Evolutionary conservation across 129 eudicot genomes (phyloP).

Genomic region (Flaveria sonorensis): DNA sequence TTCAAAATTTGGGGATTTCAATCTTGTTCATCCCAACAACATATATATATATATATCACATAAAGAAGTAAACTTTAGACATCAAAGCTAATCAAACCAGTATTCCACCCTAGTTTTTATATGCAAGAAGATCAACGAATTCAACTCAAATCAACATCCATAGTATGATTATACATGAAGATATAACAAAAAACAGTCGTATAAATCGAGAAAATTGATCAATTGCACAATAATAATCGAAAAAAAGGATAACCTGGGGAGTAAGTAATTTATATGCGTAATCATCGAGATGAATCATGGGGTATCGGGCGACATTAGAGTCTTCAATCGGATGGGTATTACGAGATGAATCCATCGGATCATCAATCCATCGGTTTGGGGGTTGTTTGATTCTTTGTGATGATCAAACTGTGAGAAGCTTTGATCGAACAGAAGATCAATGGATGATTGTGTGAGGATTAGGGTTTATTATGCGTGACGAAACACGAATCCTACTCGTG

Average conservation of each 20-base stretch:
- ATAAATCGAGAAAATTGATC: neutral
- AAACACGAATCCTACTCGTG: conserved; percentile 17
- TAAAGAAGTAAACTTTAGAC: neutral
- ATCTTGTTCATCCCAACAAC: conserved; percentile 3
- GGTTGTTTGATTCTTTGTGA: conserved; percentile 11
- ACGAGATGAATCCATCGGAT: conserved; percentile 10
- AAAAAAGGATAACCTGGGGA: conserved; percentile 37
- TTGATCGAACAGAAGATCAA: neutral
- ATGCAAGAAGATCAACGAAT: neutral
- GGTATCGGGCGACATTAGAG: conserved; percentile 41
- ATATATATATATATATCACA: neutral
- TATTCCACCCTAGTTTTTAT: neutral
- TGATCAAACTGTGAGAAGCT: conserved; percentile 14
- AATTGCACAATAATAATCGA: neutral
- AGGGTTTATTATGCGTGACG: conserved; percentile 42
- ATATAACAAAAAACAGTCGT: conserved; percentile 1
- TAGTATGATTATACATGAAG: neutral
- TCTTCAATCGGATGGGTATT: conserved; percentile 22
- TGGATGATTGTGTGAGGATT: neutral
- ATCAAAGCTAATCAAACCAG: conserved; percentile 17
- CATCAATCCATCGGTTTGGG: conserved; percentile 1
- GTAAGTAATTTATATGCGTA: conserved; percentile 41
- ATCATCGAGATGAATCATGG: conserved; percentile 48
- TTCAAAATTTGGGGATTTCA: neutral
- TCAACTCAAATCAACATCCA: neutral